Conservation (phyloP, 768 basidiomycete species). For the Mycena pura region DNA sequence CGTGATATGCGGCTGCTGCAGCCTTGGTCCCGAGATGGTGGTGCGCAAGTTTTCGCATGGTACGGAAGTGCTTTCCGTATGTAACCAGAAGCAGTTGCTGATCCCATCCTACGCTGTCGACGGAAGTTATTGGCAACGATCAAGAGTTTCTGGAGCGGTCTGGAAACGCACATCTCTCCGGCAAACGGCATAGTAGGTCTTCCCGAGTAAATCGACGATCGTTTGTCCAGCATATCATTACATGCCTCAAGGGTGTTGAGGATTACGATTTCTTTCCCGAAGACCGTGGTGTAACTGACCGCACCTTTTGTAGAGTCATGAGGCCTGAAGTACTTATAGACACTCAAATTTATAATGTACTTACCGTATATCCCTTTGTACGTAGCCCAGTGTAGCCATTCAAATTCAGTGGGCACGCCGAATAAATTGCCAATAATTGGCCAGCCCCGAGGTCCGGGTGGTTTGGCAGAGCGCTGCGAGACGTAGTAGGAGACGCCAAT, state of each 20-base stretch:
- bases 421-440: no score
- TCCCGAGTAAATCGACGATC: neutral
- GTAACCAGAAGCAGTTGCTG: neutral
- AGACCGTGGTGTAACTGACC: neutral
- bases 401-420: no score
- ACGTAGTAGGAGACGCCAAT: neutral
- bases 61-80: slow-evolving; percentile 1
- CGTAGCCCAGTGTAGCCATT: neutral
- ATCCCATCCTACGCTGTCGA: slow-evolving; percentile 2
- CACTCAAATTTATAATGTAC: neutral
- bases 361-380: neutral
- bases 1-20: no score
- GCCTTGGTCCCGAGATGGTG: no score
- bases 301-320: neutral
- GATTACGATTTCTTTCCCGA: slow-evolving; percentile 1
- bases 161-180: neutral
- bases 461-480: no score
- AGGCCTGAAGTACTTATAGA: no score
- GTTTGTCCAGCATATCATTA: neutral
- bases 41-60: no score
- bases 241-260: slow-evolving; percentile 7
- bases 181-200: neutral
- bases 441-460: no score
- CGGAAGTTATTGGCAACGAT: neutral
- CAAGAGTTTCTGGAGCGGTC: neutral